Evolutionary conservation across 495 filamentous ascomycete genomes (phyloP), one percentile per base, ranked within the genome.

Genomic region (Lindgomyces ingoldianus): DNA sequence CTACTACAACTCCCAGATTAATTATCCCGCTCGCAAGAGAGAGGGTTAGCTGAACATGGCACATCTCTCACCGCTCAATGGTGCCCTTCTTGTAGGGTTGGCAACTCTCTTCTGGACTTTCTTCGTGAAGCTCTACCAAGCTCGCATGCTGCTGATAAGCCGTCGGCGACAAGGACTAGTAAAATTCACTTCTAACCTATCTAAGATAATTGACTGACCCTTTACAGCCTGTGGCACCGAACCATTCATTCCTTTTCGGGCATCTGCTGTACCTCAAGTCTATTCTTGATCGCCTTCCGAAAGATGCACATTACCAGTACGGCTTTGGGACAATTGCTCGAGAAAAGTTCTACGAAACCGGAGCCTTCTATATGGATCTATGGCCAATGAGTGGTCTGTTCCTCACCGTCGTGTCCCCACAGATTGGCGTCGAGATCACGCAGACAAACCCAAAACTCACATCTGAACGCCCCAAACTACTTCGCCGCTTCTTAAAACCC

Each of bases 251-350:
- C 10, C 50, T 53, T 25, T 53, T 53, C 50, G 50, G 50, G 10
- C 50, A 53, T 25, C 50, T 53, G 8, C 25, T 53, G 10, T 53
- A 25, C 50, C 10, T 53, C 10, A 10, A 4, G 4, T 53, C 50
- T 4, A 11, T 27, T 25, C 50, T 53, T 4, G 19, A 30, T 4
- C 50, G 50, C 25, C 50, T 53, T 4, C 50, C 50, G 6, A 25
- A 25, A 53, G 50, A 53, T 25, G 50, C 50, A 10, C 50, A 53
- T 19, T 53, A 53, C 25, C 50, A 53, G 21, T 53, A 53, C 25
- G 25, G 9, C 50, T 25, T 53, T 25, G 18, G 8, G 6, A 4
- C 14, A 12, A 53, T 53, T 6, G 50, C 50, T 30, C 21, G 14
- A 30, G 50, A 53, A 12, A 14, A 57, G n/a, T 57, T 57, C 53